A percentile compares a stretch with the other conserved stretches of the same genome.
Conservation (phyloP, 1,284 basidiomycete genomes). For the Leccinum pachyderme region DNA sequence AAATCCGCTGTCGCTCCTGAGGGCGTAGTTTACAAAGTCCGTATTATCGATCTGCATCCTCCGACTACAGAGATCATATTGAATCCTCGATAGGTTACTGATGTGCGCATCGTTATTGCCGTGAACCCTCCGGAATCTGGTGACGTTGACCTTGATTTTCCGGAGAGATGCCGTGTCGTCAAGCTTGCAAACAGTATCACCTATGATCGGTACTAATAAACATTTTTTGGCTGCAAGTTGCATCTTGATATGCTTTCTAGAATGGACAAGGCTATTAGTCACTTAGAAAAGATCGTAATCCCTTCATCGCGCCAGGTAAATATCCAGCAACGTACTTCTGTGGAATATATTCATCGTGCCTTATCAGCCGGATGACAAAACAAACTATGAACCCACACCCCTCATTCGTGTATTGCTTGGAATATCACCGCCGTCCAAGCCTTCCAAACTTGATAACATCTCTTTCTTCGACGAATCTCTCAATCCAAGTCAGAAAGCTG, state of each 20-base stretch:
- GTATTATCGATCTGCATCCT: conserved; percentile 3
- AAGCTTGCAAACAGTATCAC: conserved; percentile 93
- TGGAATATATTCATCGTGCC: conserved; percentile 8
- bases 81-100: conserved; percentile 55
- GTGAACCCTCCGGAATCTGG: conserved; percentile 59
- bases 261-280: conserved; percentile 78
- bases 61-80: background rate
- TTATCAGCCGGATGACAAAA: conserved; percentile 38
- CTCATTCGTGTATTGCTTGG: conserved; percentile 71
- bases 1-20: conserved; percentile 49
- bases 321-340: conserved; percentile 1
- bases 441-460: conserved; percentile 41
- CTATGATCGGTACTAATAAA: conserved; percentile 68
- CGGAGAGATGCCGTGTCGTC: conserved; percentile 79
- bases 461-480: conserved; percentile 74
- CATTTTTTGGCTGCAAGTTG: background rate
- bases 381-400: conserved; percentile 42
- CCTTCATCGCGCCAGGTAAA: conserved; percentile 30
- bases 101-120: conserved; percentile 75
- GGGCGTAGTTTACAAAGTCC: conserved; percentile 82
- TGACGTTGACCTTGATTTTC: conserved; percentile 71
- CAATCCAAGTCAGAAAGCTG: conserved; percentile 83
- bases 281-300: conserved; percentile 51
- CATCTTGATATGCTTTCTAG: conserved; percentile 37
- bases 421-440: conserved; percentile 39